A percentile compares a stretch with the other conserved stretches of the same genome.
phyloP scores from a whole-genome alignment of 2,329 filamentous ascomycete species.

The Didymellaceae sp. region DNA sequence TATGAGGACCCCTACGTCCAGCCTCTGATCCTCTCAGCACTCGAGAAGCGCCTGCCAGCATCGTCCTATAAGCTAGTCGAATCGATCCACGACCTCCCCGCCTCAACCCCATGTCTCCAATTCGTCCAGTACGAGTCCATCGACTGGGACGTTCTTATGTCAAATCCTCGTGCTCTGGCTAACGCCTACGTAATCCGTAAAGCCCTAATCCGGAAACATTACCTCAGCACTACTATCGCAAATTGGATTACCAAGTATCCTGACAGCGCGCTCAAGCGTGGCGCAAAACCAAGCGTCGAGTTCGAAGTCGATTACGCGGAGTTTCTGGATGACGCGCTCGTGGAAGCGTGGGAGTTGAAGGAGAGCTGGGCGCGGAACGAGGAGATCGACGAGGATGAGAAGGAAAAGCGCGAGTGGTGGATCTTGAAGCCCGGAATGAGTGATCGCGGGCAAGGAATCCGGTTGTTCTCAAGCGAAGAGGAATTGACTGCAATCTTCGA shows the following conservation, averaged over 20 bases:
- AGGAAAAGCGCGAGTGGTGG: constrained; percentile 78
- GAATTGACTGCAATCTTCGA: constrained; percentile 90
- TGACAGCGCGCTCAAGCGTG: constrained; percentile 67
- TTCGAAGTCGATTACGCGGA: constrained; percentile 98
- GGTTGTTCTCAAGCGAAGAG: constrained; percentile 83
- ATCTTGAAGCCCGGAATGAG: constrained; percentile 98
- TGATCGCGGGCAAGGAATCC: constrained; percentile 90
- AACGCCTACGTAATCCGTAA: constrained; percentile 97
- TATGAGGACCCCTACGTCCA: constrained; percentile 92
- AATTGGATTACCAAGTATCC: constrained; percentile 89
- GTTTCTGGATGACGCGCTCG: constrained; percentile 89
- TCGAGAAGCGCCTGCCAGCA: constrained; percentile 66
- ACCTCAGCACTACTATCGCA: constrained; percentile 80
- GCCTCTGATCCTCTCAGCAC: constrained; percentile 77
- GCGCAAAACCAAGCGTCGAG: constrained; percentile 79
- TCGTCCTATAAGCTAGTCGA: constrained; percentile 63
- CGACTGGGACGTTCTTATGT: constrained; percentile 77
- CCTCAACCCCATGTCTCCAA: constrained; percentile 67
- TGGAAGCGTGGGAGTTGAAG: constrained; percentile 86
- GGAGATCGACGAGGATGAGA: constrained; percentile 42
- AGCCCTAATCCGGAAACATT: constrained; percentile 95
- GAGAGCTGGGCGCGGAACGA: constrained; percentile 78
- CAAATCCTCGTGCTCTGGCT: constrained; percentile 68
- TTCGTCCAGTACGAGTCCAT: constrained; percentile 87
- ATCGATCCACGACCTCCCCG: constrained; percentile 56